Evolutionary conservation across 805 yeast genomes (phyloP), one percentile per base, ranked within the genome.

Genomic region (Suhomyces emberorum): DNA sequence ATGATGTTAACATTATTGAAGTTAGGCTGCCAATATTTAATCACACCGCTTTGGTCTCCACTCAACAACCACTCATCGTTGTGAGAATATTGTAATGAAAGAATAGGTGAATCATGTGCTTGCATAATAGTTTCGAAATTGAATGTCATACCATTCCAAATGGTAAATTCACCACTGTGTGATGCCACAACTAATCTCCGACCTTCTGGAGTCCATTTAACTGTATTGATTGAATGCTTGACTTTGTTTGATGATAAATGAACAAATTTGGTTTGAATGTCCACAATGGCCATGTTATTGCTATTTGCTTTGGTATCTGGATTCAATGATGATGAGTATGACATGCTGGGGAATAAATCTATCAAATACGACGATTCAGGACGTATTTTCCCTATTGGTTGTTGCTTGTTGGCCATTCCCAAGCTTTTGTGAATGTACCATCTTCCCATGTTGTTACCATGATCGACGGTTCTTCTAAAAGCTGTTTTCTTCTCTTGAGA

Each of bases 201-300:
- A 0, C 96, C 98, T 49, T 88, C 97, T 0, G 98, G 98, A 0
- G 98, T 93, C 96, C 97, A 91, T 56, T 76, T 79, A n/a, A 87
- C 81, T 2, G 89, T 81, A 49, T 87, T 85, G 35, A 89, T 87
- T 3, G 95, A 86, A 63, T 91, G 96, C 52, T 84, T 82, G 8
- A 88, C 87, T 61, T 93, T 93, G 64, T 91, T 93, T 14, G 93
- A 81, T 40, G 95, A 81, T 32, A 89, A 73, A 63, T 91, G 98
- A 3, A 88, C 93, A 57, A 91, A 88, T 52, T 88, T 88, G 18
- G 86, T 75, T 33, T 81, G 79, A 7, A 81, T 57, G 52, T 88
- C 88, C 41, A 83, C 65, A 1, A 77, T 63, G 0, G 81, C 77
- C 50, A 60, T 43, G 33, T 61, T 61, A 14, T 59, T 59, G 25